Conservation (phyloP, 805 yeast genomes). For the Torulaspora gathmanii region DNA sequence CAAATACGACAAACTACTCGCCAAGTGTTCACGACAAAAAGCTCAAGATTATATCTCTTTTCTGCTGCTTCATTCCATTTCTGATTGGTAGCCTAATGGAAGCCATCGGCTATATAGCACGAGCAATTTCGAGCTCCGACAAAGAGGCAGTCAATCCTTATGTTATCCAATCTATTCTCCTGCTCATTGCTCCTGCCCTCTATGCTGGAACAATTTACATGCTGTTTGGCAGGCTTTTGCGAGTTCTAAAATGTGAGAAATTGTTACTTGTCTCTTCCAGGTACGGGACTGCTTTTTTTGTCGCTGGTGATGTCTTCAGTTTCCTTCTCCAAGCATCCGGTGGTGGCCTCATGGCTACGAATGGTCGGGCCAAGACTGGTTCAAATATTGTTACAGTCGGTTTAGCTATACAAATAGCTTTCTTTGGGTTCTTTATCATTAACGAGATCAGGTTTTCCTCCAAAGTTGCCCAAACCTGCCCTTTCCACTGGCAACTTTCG, state of each 20-base stretch:
- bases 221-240: conserved; percentile 30
- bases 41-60: background rate
- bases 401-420: conserved; percentile 31
- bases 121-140: conserved; percentile 19
- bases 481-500: conserved; percentile 2
- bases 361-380: conserved; percentile 16
- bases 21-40: background rate
- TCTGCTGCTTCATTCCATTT: conserved; percentile 24
- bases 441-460: conserved; percentile 17
- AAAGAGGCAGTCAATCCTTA: conserved; percentile 16
- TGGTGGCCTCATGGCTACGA: conserved; percentile 30
- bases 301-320: conserved; percentile 33
- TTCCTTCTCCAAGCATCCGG: conserved; percentile 34
- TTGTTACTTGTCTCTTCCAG: conserved; percentile 22
- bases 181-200: conserved; percentile 34
- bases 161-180: conserved; percentile 26
- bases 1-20: background rate
- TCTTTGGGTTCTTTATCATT: conserved; percentile 31
- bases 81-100: conserved; percentile 29
- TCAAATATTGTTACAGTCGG: conserved; percentile 29
- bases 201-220: conserved; percentile 35
- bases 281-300: conserved; percentile 30
- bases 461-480: conserved; percentile 6
- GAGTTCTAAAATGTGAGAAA: conserved; percentile 17
- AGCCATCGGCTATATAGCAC: conserved; percentile 27